phyloP scores from a whole-genome alignment of 202 grass and related monocot genomes.

The Brachypodium distachyon region DNA sequence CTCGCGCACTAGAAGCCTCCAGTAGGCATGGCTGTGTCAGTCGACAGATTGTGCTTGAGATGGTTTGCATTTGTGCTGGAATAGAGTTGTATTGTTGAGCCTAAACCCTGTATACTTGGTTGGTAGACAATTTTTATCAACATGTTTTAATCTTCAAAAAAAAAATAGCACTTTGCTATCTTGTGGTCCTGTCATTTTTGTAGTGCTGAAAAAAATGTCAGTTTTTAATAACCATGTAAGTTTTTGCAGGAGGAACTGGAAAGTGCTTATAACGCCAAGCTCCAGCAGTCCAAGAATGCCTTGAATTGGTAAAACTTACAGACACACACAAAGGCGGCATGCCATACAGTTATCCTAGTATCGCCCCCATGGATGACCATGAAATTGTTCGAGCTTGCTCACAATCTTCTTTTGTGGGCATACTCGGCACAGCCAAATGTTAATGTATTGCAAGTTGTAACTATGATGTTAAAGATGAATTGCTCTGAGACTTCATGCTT shows the following conservation, averaged over 20 bases:
- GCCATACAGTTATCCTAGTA: neutral
- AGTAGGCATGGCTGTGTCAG: no score
- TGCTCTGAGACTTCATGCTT: no score
- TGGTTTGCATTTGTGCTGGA: no score
- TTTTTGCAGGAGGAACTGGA: constrained; percentile 83
- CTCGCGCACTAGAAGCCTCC: no score
- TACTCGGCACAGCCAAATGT: neutral
- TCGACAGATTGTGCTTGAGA: no score
- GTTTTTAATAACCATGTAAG: neutral
- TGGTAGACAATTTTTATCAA: no score
- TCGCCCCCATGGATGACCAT: neutral
- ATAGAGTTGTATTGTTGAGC: no score
- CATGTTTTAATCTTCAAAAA: no score
- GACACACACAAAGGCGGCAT: neutral
- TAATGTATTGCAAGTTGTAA: neutral
- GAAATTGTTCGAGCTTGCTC: neutral
- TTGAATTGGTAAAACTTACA: constrained; percentile 48
- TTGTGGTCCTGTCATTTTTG: neutral
- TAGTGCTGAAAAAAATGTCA: neutral
- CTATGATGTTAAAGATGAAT: no score
- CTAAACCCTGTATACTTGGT: no score
- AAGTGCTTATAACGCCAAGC: constrained; percentile 57
- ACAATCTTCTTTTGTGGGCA: no score
- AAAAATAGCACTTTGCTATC: neutral
- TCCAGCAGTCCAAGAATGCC: constrained; percentile 59